phyloP scores from a whole-genome alignment of 2,329 filamentous ascomycete genomes.

The Juglanconis sp. region DNA sequence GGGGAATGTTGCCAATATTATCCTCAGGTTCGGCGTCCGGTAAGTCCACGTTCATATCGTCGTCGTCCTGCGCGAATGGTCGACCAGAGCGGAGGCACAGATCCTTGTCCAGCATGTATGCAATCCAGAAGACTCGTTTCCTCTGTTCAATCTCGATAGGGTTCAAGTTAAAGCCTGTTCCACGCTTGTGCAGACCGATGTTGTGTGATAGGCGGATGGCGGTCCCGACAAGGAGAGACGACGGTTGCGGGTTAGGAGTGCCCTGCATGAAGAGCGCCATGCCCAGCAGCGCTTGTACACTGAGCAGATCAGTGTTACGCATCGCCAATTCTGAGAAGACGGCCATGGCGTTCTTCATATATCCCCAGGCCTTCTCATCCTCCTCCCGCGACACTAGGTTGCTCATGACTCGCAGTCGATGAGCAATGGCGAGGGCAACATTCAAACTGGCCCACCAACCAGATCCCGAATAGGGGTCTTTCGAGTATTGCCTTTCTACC shows the following conservation, averaged over 20 bases:
- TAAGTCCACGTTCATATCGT: slow-evolving; percentile 90
- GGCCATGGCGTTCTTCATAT: slow-evolving; percentile 94
- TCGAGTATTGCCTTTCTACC: slow-evolving; percentile 88
- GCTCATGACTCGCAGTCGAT: slow-evolving; percentile 91
- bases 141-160: slow-evolving; percentile 90
- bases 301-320: slow-evolving; percentile 91
- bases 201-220: slow-evolving; percentile 89
- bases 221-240: slow-evolving; percentile 85
- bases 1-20: slow-evolving; percentile 89
- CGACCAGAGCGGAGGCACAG: slow-evolving; percentile 57
- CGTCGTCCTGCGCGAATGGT: slow-evolving; percentile 60
- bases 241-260: slow-evolving; percentile 92
- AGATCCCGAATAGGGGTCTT: slow-evolving; percentile 88
- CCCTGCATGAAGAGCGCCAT: slow-evolving; percentile 95
- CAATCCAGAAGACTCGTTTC: slow-evolving; percentile 64
- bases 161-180: slow-evolving; percentile 89
- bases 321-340: slow-evolving; percentile 91
- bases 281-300: slow-evolving; percentile 87
- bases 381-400: slow-evolving; percentile 87
- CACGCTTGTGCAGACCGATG: slow-evolving; percentile 91
- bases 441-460: slow-evolving; percentile 99
- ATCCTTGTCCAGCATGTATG: slow-evolving; percentile 64
- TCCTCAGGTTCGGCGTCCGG: slow-evolving; percentile 87
- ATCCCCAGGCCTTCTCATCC: slow-evolving; percentile 91
- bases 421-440: slow-evolving; percentile 86